Evolutionary conservation across 176 grass and related monocot genomes (phyloP).

Genomic region (Themeda triandra): DNA sequence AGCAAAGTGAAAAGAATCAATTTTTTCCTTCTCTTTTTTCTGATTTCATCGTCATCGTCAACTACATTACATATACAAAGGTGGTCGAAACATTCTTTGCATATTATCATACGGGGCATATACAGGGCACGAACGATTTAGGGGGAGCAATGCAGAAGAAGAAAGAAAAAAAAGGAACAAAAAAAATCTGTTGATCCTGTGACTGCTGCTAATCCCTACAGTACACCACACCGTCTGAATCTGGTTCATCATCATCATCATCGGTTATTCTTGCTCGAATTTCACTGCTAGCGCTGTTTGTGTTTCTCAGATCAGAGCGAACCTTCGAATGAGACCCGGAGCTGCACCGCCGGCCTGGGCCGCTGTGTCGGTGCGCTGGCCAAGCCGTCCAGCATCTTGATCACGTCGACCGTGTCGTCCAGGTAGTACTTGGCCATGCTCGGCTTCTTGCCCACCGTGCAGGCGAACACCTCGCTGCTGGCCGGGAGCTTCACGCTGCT

Average conservation of each 20-base stretch:
- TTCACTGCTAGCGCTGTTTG: background rate
- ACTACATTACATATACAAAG: constrained; percentile 51
- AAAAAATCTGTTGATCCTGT: constrained; percentile 29
- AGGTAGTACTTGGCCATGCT: constrained; percentile 99
- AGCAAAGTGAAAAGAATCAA: constrained; percentile 29
- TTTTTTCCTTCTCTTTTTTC: background rate
- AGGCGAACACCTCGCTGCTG: constrained; percentile 82
- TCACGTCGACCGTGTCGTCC: constrained; percentile 84
- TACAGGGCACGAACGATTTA: constrained; percentile 22
- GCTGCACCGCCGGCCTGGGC: constrained; percentile 41
- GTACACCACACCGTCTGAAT: constrained; percentile 31
- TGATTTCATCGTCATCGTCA: constrained; percentile 42
- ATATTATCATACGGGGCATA: constrained; percentile 26
- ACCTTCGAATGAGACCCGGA: constrained; percentile 76
- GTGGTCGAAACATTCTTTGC: constrained; percentile 10
- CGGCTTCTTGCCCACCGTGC: constrained; percentile 92
- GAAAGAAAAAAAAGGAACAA: background rate
- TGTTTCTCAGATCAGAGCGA: constrained; percentile 33
- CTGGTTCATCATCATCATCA: background rate
- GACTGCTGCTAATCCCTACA: constrained; percentile 41
- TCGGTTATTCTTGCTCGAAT: constrained; percentile 27
- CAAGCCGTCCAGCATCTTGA: constrained; percentile 91
- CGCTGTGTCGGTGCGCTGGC: constrained; percentile 40
- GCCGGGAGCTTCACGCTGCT: constrained; percentile 45
- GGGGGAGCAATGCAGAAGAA: background rate